Base-by-base conservation (phyloP, 441 rosid species). In the Dalechampia spathulata region DNA sequence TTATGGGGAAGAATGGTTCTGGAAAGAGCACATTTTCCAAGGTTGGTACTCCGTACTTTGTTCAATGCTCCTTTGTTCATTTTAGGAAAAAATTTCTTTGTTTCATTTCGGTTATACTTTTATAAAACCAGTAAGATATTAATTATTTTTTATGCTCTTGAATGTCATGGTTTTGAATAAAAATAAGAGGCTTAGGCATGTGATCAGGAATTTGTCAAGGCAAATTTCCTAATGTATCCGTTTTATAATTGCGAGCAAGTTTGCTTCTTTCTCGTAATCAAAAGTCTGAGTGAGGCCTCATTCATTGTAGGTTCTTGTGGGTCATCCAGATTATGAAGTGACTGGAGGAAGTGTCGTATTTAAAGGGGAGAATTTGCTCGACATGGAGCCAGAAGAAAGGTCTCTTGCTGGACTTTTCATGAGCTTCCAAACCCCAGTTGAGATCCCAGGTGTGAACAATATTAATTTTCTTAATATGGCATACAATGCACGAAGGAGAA, bases 1-100 rank as follows among this genome's bases (percentile, higher is more conserved):
- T 89, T 44, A 86, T 89, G 99, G 99, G 99, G 51, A 89, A 85
- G 76, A 92, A 92, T 49, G 99, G 97, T 60, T 92, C 99, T n/a
- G 97, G 96, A 57, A 92, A 92, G 82, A 92, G 96, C 74, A 92
- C 97, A 1, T 80, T 89, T 51, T 78, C 96, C 11, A 92, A 87
- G 97, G 99, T 89, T 52, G 51, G 72, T 51, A 9, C n/a, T n/a
- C n/a, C n/a, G n/a, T n/a, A n/a, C n/a, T n/a, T n/a, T n/a, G n/a
- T n/a, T n/a, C n/a, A n/a, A n/a, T n/a, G n/a, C n/a, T n/a, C n/a
- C n/a, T n/a, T n/a, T n/a, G n/a, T n/a, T n/a, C n/a, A n/a, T n/a
- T n/a, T n/a, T n/a, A n/a, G n/a, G n/a, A n/a, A n/a, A n/a, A n/a
- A n/a, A n/a, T n/a, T n/a, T n/a, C n/a, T n/a, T n/a, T n/a, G n/a